phyloP scores from a whole-genome alignment of 257 asterid genomes.

The Solanum chmielewskii region DNA sequence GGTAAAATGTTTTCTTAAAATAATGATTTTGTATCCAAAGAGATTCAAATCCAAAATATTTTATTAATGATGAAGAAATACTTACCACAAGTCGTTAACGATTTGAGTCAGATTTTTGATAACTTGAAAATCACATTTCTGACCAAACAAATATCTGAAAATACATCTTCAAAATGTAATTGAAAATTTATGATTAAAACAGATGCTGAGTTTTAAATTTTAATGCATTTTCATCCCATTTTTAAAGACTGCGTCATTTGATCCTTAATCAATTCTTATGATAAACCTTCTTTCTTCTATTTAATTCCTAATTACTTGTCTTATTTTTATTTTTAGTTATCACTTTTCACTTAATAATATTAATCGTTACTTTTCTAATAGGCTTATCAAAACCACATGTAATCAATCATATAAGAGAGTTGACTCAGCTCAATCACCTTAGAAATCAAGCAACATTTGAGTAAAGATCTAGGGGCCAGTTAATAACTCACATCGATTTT shows the following conservation, averaged over 20 bases:
- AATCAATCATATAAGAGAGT: background rate
- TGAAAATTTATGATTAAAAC: background rate
- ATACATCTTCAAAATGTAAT: background rate
- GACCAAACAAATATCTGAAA: background rate
- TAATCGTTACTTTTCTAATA: too few species aligned
- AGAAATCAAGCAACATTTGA: too few species aligned
- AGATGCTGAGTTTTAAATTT: background rate
- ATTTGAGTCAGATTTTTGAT: background rate
- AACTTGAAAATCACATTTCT: background rate
- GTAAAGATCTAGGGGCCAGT: too few species aligned
- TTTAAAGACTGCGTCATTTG: background rate
- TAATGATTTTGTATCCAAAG: fast-evolving
- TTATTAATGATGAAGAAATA: too few species aligned
- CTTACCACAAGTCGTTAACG: too few species aligned
- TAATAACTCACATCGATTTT: background rate
- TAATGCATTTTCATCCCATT: background rate
- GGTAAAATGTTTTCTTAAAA: too few species aligned
- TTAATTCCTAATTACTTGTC: background rate
- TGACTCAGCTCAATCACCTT: background rate
- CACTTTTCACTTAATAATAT: too few species aligned
- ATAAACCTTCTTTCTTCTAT: background rate
- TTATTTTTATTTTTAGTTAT: too few species aligned
- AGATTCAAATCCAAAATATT: too few species aligned
- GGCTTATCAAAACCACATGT: background rate
- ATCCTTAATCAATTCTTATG: background rate